Base-by-base conservation (phyloP, 805 yeast genomes). In the Pachysolen tannophilus region DNA sequence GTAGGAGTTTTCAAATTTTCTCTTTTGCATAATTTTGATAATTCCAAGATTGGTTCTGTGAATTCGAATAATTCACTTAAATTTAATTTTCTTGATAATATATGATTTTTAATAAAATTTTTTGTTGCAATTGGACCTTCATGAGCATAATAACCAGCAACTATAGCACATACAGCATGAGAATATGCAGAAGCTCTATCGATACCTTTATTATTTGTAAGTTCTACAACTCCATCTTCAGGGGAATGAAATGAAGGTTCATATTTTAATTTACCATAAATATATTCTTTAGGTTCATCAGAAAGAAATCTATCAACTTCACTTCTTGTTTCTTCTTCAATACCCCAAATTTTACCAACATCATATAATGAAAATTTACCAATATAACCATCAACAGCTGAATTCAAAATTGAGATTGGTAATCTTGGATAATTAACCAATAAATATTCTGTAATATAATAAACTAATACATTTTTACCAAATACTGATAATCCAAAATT, bases 331-430 rank as follows among this genome's bases (percentile, higher is more conserved):
- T 88, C 97, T 13, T 71, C 67, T 58, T 86, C 88, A 32, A 92
- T 78, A 61, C 98, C 98, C 97, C 97, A 92, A 14, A 62, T 51
- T 48, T 67, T 69, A 24, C 87, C 96, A 18, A 87, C 63, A 33
- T 70, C 72, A 25, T 74, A 63, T 38, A 92, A 64, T 1, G 86
- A 69, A 11, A 66, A 70, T 24, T 75, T 71, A 3, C 90, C 83
- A 51, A 82, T 69, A 52, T 77, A 83, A 1, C 92, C 71, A 45
- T 83, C 80, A 7, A 82, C 78, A 1, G 94, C 84, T 6, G 78
- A 75, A 47, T 78, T 75, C 38, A 86, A 70, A 19, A 88, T 80
- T 7, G 76, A 71, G 42, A 81, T 69, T 13, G 99, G 98, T 33
- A 92, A 67, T 54, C 99, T 75, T 35, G 99, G 99, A 55, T 87